These are phyloP conservation scores for Monilinia vaccinii-corymbosi DNA, from an alignment of 2,329 filamentous ascomycete species.

Conservation along the genomic window DNA sequence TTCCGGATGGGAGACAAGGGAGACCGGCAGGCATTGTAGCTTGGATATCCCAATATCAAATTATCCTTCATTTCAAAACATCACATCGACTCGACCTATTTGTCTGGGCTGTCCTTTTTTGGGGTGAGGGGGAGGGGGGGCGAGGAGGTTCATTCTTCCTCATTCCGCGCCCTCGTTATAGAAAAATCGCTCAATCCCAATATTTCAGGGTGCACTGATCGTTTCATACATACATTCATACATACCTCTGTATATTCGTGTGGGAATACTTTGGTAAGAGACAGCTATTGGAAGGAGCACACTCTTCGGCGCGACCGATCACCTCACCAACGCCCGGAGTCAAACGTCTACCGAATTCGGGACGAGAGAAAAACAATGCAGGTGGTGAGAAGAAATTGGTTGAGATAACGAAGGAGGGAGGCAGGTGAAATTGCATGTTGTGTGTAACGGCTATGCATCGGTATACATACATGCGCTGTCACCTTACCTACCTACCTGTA, in stretches of 20 bases:
- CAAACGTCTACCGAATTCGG: neutral
- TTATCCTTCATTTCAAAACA: neutral
- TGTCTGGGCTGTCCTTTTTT: neutral
- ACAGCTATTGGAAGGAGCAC: neutral
- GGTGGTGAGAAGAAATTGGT: neutral
- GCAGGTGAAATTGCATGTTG: neutral
- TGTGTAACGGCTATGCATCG: neutral
- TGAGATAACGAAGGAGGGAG: neutral
- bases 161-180: no score
- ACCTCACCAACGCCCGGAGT: neutral
- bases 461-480: neutral
- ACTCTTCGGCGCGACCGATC: neutral
- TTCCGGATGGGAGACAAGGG: neutral
- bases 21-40: neutral
- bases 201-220: neutral
- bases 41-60: neutral
- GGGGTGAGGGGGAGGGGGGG: no score
- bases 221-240: neutral
- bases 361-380: no score
- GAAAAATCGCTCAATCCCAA: neutral
- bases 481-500: constrained; percentile 3
- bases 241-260: neutral
- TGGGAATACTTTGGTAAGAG: constrained; percentile 4
- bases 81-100: neutral
- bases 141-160: no score